These are phyloP conservation scores for Pseudomicrostroma phylloplanum DNA, from an alignment of 1,284 basidiomycete species.

Conservation along the genomic window DNA sequence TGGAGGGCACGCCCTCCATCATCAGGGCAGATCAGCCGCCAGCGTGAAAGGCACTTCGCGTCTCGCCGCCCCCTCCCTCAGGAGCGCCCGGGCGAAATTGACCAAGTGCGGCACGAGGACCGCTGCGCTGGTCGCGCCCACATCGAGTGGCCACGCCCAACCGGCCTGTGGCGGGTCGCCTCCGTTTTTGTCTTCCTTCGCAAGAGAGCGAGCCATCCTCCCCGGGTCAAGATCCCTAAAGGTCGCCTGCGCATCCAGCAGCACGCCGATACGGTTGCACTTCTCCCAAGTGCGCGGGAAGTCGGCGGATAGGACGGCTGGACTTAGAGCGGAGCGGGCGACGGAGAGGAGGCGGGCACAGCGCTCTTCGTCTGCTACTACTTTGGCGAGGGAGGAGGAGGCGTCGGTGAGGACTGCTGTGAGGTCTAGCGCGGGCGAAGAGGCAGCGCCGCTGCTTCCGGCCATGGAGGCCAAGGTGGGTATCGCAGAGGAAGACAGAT, in stretches of 20 bases:
- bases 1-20: too few relatives aligned
- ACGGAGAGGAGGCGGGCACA: neutral
- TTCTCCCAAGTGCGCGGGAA: neutral
- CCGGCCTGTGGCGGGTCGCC: too few relatives aligned
- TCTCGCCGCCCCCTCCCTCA: conserved; percentile 13
- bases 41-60: too few relatives aligned
- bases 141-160: conserved; percentile 11
- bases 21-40: too few relatives aligned
- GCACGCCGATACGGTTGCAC: neutral
- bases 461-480: neutral
- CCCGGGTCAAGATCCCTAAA: neutral
- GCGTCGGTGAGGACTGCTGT: neutral
- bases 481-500: neutral
- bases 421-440: neutral
- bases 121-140: conserved; percentile 19
- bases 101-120: conserved; percentile 20
- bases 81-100: conserved; percentile 17
- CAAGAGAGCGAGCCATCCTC: neutral
- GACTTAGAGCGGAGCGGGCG: neutral
- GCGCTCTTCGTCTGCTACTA: neutral
- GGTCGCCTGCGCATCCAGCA: neutral
- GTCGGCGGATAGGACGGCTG: neutral
- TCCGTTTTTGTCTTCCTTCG: neutral
- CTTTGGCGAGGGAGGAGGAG: neutral
- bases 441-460: neutral